Conservation (phyloP, 495 filamentous ascomycete species). For the Parathielavia hyrcaniae region DNA sequence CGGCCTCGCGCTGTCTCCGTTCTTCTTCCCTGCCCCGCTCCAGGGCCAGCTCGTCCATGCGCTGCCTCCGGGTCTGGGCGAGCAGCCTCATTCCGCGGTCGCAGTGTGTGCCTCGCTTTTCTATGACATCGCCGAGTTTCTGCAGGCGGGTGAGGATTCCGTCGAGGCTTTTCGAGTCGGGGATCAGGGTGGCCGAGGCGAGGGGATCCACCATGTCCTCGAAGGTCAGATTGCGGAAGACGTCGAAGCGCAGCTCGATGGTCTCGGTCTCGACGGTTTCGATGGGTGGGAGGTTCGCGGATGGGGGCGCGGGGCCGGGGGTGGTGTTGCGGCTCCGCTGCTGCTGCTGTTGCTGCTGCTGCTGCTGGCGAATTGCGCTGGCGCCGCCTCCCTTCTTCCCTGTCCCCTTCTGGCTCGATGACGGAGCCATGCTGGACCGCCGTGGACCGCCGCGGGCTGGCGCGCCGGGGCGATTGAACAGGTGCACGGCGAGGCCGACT, state of each 20-base stretch:
- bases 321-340: constrained; percentile 84
- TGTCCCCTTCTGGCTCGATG: constrained; percentile 62
- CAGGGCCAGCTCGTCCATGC: constrained; percentile 44
- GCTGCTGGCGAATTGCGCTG: constrained; percentile 52
- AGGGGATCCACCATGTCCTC: constrained; percentile 64
- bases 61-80: constrained; percentile 55
- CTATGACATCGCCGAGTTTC: constrained; percentile 57
- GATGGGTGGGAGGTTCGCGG: constrained; percentile 45
- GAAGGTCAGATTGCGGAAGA: constrained; percentile 54
- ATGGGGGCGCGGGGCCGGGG: constrained; percentile 55
- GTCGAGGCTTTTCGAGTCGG: constrained; percentile 68
- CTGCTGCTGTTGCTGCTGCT: constrained; percentile 45
- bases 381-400: constrained; percentile 59
- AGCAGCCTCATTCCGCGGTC: constrained; percentile 69
- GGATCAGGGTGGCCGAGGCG: constrained; percentile 58
- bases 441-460: not conserved
- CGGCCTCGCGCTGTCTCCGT: constrained; percentile 33
- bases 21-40: constrained; percentile 39
- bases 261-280: constrained; percentile 58
- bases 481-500: not conserved
- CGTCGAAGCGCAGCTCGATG: constrained; percentile 51
- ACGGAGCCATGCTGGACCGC: constrained; percentile 41
- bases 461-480: not conserved
- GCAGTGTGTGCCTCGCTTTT: constrained; percentile 54
- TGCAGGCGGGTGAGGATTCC: constrained; percentile 61